Conservation (phyloP, 331 rosid genomes). For the Ulmus americana region DNA sequence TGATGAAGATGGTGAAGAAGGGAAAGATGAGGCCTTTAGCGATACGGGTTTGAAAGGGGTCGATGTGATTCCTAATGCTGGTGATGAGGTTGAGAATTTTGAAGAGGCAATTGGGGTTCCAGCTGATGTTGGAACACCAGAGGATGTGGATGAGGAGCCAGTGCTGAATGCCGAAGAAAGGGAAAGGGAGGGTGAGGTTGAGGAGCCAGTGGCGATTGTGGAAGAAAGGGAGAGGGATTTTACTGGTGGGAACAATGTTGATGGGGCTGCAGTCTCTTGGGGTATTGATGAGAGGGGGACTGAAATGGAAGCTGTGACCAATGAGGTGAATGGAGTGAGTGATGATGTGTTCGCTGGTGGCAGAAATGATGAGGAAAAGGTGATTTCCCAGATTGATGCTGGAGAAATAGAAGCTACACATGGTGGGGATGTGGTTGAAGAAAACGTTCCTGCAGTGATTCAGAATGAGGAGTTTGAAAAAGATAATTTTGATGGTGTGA, state of each 20-base stretch:
- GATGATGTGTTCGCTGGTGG: conserved; percentile 21
- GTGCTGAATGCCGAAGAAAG: not conserved
- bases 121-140: conserved; percentile 13
- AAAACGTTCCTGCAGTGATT: conserved; percentile 24
- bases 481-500: conserved; percentile 1
- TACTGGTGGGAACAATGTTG: conserved; percentile 20
- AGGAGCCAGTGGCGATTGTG: conserved; percentile 16
- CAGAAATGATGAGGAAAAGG: conserved; percentile 35
- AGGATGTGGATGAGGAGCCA: conserved; percentile 23
- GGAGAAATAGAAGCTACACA: conserved; percentile 22
- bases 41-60: conserved; percentile 19
- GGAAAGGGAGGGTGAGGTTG: conserved; percentile 18
- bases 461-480: conserved; percentile 24
- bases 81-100: conserved; percentile 29
- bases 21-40: conserved; percentile 7
- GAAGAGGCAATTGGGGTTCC: conserved; percentile 40
- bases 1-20: conserved; percentile 19
- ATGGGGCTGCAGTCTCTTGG: conserved; percentile 20
- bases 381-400: conserved; percentile 22
- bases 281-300: conserved; percentile 39
- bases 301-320: conserved; percentile 18
- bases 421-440: conserved; percentile 28
- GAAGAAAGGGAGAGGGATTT: conserved; percentile 3
- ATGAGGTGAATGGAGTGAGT: conserved; percentile 21
- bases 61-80: conserved; percentile 26